Evolutionary conservation across 345 rosid genomes (phyloP).

Genomic region (Gossypium raimondii): DNA sequence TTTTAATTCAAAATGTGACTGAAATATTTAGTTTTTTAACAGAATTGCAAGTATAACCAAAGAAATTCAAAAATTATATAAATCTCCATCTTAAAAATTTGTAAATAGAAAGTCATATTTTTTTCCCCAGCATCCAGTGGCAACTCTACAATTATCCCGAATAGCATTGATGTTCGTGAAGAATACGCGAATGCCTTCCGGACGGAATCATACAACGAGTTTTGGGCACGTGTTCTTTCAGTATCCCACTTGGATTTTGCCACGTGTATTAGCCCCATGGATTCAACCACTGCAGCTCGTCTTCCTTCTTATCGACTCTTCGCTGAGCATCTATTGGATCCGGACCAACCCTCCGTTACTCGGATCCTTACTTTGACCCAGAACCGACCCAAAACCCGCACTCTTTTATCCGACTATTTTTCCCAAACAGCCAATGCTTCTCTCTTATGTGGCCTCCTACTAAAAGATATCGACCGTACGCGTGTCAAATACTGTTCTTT

Average conservation of each 20-base stretch:
- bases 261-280: conserved; percentile 24
- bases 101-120: too few species aligned
- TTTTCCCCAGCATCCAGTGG: not conserved
- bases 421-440: conserved; percentile 58
- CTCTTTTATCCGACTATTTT: conserved; percentile 50
- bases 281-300: conserved; percentile 57
- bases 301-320: conserved; percentile 76
- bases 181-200: conserved; percentile 84
- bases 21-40: too few species aligned
- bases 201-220: conserved; percentile 71
- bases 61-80: too few species aligned
- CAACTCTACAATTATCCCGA: not conserved
- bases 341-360: conserved; percentile 40
- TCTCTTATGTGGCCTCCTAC: conserved; percentile 42
- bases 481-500: conserved; percentile 38
- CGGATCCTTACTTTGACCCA: conserved; percentile 34
- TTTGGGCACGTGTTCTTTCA: conserved; percentile 57
- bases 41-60: too few species aligned
- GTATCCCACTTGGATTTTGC: conserved; percentile 21
- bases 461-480: conserved; percentile 44
- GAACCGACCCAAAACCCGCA: conserved; percentile 22
- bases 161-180: conserved; percentile 51
- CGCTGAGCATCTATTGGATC: conserved; percentile 65
- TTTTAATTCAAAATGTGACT: too few species aligned
- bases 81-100: too few species aligned